A percentile compares a stretch with the other conserved stretches of the same genome.
phyloP scores from a whole-genome alignment of 164 flowering plant species.

The Buxus sempervirens region DNA sequence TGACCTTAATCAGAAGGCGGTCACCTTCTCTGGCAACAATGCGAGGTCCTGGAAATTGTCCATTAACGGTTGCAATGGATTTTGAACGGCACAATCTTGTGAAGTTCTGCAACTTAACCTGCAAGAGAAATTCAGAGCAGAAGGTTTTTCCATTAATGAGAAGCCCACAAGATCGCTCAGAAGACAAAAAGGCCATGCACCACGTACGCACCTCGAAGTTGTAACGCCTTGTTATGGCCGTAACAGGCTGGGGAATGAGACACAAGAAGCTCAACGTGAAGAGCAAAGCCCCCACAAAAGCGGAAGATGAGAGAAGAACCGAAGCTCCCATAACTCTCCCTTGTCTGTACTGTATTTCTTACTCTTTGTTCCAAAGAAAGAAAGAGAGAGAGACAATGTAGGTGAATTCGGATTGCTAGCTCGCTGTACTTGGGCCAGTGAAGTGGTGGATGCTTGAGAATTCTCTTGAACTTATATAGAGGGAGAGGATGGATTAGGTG shows the following conservation, averaged over 20 bases:
- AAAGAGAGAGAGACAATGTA: not conserved
- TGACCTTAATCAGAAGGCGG: constrained; percentile 36
- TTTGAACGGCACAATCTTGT: constrained; percentile 41
- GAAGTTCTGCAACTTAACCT: constrained; percentile 33
- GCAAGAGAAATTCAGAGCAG: not conserved
- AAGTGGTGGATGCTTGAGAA: too few relatives aligned
- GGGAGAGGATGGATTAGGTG: too few relatives aligned
- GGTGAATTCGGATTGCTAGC: too few relatives aligned
- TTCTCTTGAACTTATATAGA: too few relatives aligned
- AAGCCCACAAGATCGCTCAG: too few relatives aligned
- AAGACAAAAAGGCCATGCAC: too few relatives aligned
- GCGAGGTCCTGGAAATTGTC: constrained; percentile 46
- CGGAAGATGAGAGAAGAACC: not conserved
- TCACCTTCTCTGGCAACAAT: constrained; percentile 48
- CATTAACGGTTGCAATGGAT: constrained; percentile 39
- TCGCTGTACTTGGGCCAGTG: too few relatives aligned
- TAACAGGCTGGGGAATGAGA: not conserved
- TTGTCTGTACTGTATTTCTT: not conserved
- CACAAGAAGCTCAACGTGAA: not conserved
- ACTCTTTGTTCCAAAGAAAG: too few relatives aligned
- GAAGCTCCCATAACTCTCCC: not conserved
- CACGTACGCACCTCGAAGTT: constrained; percentile 31
- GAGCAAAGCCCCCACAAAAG: not conserved
- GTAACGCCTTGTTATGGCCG: constrained; percentile 28
- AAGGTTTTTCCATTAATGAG: too few relatives aligned